Evolutionary conservation across 2,329 filamentous ascomycete genomes (phyloP).

Genomic region (Cladobotryum mycophilum): DNA sequence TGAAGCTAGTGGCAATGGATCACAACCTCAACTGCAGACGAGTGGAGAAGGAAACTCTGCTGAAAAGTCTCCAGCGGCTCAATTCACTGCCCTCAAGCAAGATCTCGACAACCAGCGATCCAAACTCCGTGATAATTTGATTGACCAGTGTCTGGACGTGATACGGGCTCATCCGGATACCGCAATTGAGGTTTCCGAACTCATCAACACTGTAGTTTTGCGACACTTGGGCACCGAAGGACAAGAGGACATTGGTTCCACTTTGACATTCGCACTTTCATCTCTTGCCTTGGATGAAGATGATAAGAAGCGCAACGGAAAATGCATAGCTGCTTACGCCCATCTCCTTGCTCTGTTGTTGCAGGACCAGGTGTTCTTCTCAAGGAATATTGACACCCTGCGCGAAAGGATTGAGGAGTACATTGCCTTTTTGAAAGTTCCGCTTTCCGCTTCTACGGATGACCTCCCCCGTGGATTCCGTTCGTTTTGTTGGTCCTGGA

Average conservation of each 20-base stretch:
- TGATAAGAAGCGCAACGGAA: constrained; percentile 56
- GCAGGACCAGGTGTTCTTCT: constrained; percentile 76
- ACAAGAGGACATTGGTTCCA: constrained; percentile 70
- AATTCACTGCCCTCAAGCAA: constrained; percentile 49
- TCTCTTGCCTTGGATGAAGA: constrained; percentile 57
- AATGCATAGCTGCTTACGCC: constrained; percentile 75
- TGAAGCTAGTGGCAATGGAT: constrained; percentile 17
- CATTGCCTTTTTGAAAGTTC: constrained; percentile 70
- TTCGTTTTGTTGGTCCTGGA: constrained; percentile 88
- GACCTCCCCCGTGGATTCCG: constrained; percentile 90
- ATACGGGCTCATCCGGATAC: constrained; percentile 81
- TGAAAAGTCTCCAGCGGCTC: constrained; percentile 12
- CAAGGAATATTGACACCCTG: constrained; percentile 65
- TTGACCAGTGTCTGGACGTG: constrained; percentile 85
- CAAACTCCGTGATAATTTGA: constrained; percentile 67
- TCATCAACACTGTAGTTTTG: constrained; percentile 69
- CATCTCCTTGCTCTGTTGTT: constrained; percentile 85
- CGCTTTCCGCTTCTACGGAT: constrained; percentile 59
- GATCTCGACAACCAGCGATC: constrained; percentile 71
- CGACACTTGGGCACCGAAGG: constrained; percentile 49
- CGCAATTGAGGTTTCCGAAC: constrained; percentile 83
- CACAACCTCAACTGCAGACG: constrained; percentile 5
- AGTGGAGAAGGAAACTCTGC: constrained; percentile 12
- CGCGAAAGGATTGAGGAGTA: constrained; percentile 71
- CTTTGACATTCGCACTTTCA: constrained; percentile 77